Evolutionary conservation across 257 asterid genomes (phyloP).

Genomic region (Solanum pimpinellifolium): DNA sequence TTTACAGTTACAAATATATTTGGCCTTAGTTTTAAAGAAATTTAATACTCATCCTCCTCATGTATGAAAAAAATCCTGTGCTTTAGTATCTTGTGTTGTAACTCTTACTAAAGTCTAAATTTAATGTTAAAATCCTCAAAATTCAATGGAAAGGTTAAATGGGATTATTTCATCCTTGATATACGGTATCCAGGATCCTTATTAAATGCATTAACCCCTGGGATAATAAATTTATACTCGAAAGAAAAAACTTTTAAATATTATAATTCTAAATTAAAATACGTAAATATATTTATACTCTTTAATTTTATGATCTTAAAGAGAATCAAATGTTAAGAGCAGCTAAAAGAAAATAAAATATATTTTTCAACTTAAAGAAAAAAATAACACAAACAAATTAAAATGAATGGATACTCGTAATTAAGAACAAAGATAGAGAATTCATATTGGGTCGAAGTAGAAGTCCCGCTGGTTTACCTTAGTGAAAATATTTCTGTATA

Average conservation of each 20-base stretch:
- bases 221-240: background rate
- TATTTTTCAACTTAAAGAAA: no score
- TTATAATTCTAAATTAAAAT: background rate
- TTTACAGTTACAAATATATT: background rate
- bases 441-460: background rate
- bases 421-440: background rate
- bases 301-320: accelerated
- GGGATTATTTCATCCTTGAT: background rate
- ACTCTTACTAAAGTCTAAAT: background rate
- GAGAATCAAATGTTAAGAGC: no score
- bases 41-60: background rate
- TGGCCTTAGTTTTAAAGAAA: background rate
- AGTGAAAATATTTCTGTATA: background rate
- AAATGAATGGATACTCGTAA: no score
- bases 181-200: background rate
- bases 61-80: background rate
- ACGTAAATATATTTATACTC: background rate
- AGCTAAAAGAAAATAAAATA: background rate
- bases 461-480: background rate
- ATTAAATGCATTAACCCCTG: background rate
- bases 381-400: no score
- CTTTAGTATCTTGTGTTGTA: background rate
- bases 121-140: background rate
- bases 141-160: background rate
- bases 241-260: background rate